Evolutionary conservation across 495 filamentous ascomycete genomes (phyloP).

Genomic region (Margaritispora aquatica): DNA sequence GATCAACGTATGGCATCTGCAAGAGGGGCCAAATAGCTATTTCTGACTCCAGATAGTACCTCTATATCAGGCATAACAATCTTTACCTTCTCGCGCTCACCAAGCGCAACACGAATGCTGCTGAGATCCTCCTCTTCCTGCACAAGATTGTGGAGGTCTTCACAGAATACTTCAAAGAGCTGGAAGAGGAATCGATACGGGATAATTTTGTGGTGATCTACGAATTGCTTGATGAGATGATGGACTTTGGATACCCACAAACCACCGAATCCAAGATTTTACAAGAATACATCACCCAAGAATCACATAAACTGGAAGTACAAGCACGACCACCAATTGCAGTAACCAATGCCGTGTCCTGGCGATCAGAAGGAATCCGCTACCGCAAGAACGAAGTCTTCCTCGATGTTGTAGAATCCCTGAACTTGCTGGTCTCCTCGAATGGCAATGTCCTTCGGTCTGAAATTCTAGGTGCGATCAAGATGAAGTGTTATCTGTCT

Average conservation of each 20-base stretch:
- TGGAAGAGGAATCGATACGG: constrained; percentile 98
- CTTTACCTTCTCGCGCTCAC: constrained; percentile 97
- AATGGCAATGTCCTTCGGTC: constrained; percentile 95
- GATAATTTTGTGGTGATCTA: constrained; percentile 99
- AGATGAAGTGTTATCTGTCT: constrained; percentile 99
- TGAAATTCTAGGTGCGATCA: constrained; percentile 94
- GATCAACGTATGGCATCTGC: constrained; percentile 69
- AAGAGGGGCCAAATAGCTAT: background rate
- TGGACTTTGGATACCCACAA: constrained; percentile 99
- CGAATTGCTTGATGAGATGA: constrained; percentile 99
- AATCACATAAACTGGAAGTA: constrained; percentile 96
- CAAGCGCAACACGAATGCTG: constrained; percentile 98
- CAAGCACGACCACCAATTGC: constrained; percentile 99
- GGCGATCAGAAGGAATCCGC: constrained; percentile 95
- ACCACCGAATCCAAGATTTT: constrained; percentile 99
- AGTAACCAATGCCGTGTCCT: constrained; percentile 96
- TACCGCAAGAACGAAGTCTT: constrained; percentile 99
- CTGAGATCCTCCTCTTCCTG: constrained; percentile 96
- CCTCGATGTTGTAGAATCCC: constrained; percentile 92
- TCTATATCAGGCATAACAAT: constrained; percentile 99
- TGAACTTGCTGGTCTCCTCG: constrained; percentile 92
- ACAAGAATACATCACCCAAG: constrained; percentile 99
- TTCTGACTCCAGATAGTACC: constrained; percentile 56
- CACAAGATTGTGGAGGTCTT: constrained; percentile 99
- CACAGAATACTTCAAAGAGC: constrained; percentile 99